A percentile compares a stretch with the other conserved stretches of the same genome.
Evolutionary conservation across 1,139 yeast species (phyloP).

Genomic region (Hansenula sp.): DNA sequence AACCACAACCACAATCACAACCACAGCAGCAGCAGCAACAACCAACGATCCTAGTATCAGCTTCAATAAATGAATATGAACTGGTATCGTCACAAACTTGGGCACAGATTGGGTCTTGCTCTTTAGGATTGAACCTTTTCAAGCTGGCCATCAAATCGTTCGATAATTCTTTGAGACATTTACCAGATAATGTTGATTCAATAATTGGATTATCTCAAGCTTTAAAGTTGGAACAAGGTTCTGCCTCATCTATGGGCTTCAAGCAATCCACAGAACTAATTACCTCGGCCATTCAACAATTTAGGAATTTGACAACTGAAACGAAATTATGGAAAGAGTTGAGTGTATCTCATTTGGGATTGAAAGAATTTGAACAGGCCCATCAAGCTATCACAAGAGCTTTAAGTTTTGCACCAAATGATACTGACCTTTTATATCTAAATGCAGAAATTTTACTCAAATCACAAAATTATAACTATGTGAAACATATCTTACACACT

Average conservation of each 20-base stretch:
- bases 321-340: conserved; percentile 42
- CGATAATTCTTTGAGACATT: conserved; percentile 43
- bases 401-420: conserved; percentile 37
- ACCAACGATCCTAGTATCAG: background rate
- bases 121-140: conserved; percentile 39
- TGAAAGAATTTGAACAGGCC: conserved; percentile 48
- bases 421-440: conserved; percentile 43
- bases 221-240: conserved; percentile 34
- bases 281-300: conserved; percentile 34
- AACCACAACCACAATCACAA: background rate
- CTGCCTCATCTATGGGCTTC: conserved; percentile 30
- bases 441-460: conserved; percentile 43
- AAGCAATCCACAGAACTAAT: conserved; percentile 42
- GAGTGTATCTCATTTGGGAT: conserved; percentile 43
- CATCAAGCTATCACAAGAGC: conserved; percentile 46
- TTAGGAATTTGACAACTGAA: conserved; percentile 32
- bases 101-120: conserved; percentile 49
- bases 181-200: conserved; percentile 39
- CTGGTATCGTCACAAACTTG: conserved; percentile 32
- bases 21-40: background rate
- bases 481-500: conserved; percentile 42
- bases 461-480: conserved; percentile 39
- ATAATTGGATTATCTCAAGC: conserved; percentile 40
- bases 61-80: conserved; percentile 7
- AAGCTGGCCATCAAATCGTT: conserved; percentile 41